Evolutionary conservation across 2,329 filamentous ascomycete genomes (phyloP), one percentile per base, ranked within the genome.

Genomic region (Neofusicoccum cordaticola): DNA sequence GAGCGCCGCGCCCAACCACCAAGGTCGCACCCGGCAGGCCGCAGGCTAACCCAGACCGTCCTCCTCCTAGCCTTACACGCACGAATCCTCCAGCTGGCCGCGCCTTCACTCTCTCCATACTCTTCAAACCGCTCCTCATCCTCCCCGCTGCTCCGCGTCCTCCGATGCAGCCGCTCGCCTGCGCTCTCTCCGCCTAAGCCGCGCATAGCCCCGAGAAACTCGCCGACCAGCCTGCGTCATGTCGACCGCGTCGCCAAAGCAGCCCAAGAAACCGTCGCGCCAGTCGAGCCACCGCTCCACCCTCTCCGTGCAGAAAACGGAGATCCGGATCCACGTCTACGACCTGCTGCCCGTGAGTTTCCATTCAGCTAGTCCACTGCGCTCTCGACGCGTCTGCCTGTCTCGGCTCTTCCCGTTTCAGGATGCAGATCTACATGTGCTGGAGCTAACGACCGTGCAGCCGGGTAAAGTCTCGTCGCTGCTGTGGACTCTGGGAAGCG

Each of bases 291-390:
- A 91, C 73, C 81, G 88, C 67, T 88, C 86, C 64, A 91, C 88
- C 1, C 75, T 90, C 52, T 90, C 89, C 15, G 78, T 90, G 19
- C 86, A 88, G 69, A 90, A 90, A 73, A 92, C 88, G 2, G 88
- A 92, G 74, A 84, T 93, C 67, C 79, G 85, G 53, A 92, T 93
- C 72, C 88, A 93, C 72, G 87, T 92, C 71, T 93, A 93, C 72
- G 90, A 93, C 75, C 81, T 93, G 7, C 81, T 93, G 15, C 88
- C 90, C 44, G 88, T 90, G 82, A 66, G 77, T 71, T 45, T 39
- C 11, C 2, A 13, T 6, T 15, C 7, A 22, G 42, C 19, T 60
- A 48, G 37, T 12, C 3, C 13, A 31, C 4, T n/a, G n/a, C 6
- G 27, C 62, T 9, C 42, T 37, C 50, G 6, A 35, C n/a, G 17